Base-by-base conservation (phyloP, 2,329 filamentous ascomycete species). In the Phialemonium atrogriseum region DNA sequence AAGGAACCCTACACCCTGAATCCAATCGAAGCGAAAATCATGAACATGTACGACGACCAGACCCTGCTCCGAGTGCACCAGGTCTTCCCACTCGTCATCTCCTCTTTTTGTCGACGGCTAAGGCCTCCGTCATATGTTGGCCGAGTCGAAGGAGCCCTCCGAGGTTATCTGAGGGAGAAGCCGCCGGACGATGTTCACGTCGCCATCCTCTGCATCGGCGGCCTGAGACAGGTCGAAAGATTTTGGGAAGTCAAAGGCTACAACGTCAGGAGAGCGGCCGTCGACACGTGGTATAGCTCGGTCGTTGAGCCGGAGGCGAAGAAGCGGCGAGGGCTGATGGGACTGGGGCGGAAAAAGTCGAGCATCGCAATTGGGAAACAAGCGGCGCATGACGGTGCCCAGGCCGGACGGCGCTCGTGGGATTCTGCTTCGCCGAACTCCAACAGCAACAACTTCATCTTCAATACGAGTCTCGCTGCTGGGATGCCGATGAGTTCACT, bases 221-320 rank as follows among this genome's bases (percentile, higher is more conserved):
- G 76, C 3, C 54, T 80, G 34, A 64, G 75, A 7, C 72, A 80
- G 45, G 73, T 78, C 2, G 71, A 79, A 43, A 62, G 68, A 26
- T 64, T 80, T 21, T 80, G 76, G 76, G 73, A 79, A 46, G 73
- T 76, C 23, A 77, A 77, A 45, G 73, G 75, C 2, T 80, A 80
- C 51, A 80, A 77, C 46, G 61, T 60, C 31, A 62, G 76, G 19
- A 64, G 74, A 35, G 61, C 62, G 13, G 68, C 70, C 2, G 75
- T 80, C 11, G 76, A 80, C 44, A 56, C 47, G 5, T 80, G 74
- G 74, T 77, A 70, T 47, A 62, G 62, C 24, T 60, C 58, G 12
- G 31, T 51, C 5, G 20, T 23, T 12, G 66, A 68, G 20, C 44
- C 62, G 7, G 44, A 61, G 5, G 35, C 58, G 7, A 78, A 73